Base-by-base conservation (phyloP, 1,284 basidiomycete species). In the Pulchroboletus neoregius region DNA sequence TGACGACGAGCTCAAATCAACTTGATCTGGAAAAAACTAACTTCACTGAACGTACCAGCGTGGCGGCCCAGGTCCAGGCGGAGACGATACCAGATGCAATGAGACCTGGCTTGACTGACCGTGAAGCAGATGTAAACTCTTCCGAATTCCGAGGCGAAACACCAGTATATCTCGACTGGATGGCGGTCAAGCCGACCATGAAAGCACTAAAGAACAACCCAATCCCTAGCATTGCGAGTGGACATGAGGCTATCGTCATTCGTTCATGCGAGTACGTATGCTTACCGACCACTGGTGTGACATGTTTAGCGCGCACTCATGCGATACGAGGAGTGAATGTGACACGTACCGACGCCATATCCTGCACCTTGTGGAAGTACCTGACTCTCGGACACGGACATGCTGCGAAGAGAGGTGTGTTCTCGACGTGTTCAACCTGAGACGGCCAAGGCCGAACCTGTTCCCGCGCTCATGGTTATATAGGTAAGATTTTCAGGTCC, bases 51-150 rank as follows among this genome's bases (percentile, higher is more conserved):
- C 78, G 46, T 51, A 83, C 82, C 49, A 87, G 65, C 1, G 83
- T 86, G 12, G 85, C 86, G 2, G 84, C 85, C 84, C 84, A 92
- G 15, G 91, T 92, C 85, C 85, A 88, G 9, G 87, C 84, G 16
- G 82, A 84, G 15, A 94, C 90, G 52, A 95, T 93, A 6, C 91
- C 92, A 9, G 89, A 81, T 0, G 92, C 93, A 49, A 95, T 93
- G 34, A 96, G 73, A 6, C 91, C 93, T 2, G 93, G 91, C 56
- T 93, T 93, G 40, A 93, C 79, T 50, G 82, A 87, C 27, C 84
- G 71, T 4, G 84, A 87, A 2, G 91, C 91, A 46, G 82, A 87
- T 54, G 82, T 88, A 66, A 93, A 94, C 63, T 94, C 91, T 60
- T 87, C 83, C 6, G 81, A 78, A 53, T 73, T 80, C 50, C 78